Evolutionary conservation across 169 alveolate species (phyloP).

Genomic region (Plasmodium sp.): DNA sequence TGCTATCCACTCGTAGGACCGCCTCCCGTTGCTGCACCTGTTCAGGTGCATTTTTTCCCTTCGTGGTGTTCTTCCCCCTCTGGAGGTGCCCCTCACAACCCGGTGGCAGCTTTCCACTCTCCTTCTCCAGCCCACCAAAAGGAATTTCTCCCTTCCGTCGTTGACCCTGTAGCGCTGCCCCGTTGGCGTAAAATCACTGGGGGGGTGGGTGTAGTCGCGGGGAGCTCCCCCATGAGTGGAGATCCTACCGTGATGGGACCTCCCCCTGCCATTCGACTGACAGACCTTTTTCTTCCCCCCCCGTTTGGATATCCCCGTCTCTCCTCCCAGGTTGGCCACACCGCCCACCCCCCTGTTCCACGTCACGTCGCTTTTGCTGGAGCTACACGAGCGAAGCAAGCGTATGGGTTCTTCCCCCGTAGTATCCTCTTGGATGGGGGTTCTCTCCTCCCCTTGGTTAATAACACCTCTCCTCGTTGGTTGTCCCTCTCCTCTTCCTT

Average conservation of each 20-base stretch:
- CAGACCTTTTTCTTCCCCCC: background rate
- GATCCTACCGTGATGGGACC: too few relatives aligned
- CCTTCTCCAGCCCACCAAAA: background rate
- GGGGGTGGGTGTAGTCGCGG: background rate
- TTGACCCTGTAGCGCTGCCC: background rate
- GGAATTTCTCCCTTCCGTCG: background rate
- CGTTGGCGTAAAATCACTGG: background rate
- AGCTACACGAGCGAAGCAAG: background rate
- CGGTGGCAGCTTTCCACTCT: background rate
- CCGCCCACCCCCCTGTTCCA: background rate
- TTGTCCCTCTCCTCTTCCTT: background rate
- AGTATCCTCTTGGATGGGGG: too few relatives aligned
- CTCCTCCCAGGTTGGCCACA: background rate
- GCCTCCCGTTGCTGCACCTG: background rate
- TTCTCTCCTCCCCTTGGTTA: background rate
- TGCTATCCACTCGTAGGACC: background rate
- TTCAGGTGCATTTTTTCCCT: conserved; percentile 1
- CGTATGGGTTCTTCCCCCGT: too few relatives aligned
- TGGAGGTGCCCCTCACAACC: background rate
- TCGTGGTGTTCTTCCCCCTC: background rate
- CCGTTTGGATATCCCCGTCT: background rate
- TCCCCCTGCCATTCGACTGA: background rate
- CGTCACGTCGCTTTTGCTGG: background rate
- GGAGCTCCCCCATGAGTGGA: background rate
- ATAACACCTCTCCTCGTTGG: background rate